These are phyloP conservation scores for Arctium lappa DNA, from an alignment of 129 eudicot species.

Conservation along the genomic window DNA sequence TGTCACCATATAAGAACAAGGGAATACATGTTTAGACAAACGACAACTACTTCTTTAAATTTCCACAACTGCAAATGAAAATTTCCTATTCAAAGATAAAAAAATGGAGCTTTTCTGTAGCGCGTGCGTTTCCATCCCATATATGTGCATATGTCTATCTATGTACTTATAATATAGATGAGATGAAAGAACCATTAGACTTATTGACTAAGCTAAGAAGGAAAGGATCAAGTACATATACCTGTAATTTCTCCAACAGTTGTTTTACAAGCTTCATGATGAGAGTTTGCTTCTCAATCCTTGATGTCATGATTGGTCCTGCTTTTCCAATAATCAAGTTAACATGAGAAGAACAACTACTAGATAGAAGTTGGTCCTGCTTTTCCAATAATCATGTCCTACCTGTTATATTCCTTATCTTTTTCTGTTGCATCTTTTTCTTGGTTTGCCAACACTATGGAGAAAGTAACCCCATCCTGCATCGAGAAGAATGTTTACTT, in stretches of 20 bases:
- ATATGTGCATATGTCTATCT: background rate
- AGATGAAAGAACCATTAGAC: background rate
- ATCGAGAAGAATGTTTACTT: conserved; percentile 16
- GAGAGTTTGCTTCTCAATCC: conserved; percentile 27
- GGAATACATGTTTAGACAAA: background rate
- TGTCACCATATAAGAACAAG: background rate
- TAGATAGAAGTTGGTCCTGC: conserved; percentile 15
- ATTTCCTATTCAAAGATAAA: background rate
- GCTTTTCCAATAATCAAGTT: conserved; percentile 5
- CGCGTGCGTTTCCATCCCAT: background rate
- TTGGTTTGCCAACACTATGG: conserved; percentile 29
- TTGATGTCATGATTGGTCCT: conserved; percentile 33
- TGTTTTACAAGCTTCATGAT: conserved; percentile 24
- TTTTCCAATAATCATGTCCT: background rate
- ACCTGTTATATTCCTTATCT: conserved; percentile 37
- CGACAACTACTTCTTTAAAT: background rate
- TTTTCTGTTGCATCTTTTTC: conserved; percentile 19
- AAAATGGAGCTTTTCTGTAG: background rate
- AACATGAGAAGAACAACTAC: conserved; percentile 2
- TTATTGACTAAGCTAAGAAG: background rate
- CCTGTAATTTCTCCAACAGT: conserved; percentile 29
- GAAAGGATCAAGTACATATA: background rate
- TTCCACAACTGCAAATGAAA: background rate
- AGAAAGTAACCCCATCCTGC: conserved; percentile 53
- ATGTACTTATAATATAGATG: background rate